These are phyloP conservation scores for Globisporangium cederbergense DNA, from an alignment of 352 stramenopile species.

Conservation along the genomic window DNA sequence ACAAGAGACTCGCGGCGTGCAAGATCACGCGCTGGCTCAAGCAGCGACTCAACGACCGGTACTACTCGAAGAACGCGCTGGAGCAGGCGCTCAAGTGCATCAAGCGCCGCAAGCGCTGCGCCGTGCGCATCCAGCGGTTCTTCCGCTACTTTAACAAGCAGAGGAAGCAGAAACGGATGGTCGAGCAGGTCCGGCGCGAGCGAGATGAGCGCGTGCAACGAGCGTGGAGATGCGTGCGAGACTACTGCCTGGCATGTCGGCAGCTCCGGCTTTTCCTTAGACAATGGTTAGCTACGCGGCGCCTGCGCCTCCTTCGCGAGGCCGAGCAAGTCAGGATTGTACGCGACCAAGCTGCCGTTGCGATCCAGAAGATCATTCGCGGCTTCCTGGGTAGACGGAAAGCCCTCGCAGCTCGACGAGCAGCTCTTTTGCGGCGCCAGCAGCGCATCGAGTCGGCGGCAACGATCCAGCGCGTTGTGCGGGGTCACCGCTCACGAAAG, in stretches of 20 bases:
- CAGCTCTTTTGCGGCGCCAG: constrained; percentile 17
- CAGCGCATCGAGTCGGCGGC: constrained; percentile 23
- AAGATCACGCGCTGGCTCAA: constrained; percentile 50
- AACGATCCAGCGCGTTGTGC: constrained; percentile 40
- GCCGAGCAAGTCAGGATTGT: constrained; percentile 31
- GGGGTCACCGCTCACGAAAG: constrained; percentile 28
- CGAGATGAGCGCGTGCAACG: constrained; percentile 23
- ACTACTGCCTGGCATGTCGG: constrained; percentile 29
- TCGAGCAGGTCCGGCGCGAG: constrained; percentile 24
- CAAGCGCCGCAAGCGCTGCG: constrained; percentile 34
- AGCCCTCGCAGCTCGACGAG: constrained; percentile 20
- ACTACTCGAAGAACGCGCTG: constrained; percentile 37
- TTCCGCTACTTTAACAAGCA: constrained; percentile 32
- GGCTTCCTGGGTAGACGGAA: constrained; percentile 36
- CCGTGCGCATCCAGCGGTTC: constrained; percentile 47
- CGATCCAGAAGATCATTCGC: constrained; percentile 38
- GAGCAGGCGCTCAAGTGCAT: constrained; percentile 44
- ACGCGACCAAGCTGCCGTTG: constrained; percentile 26
- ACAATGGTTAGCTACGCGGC: constrained; percentile 27
- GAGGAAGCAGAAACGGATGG: constrained; percentile 21
- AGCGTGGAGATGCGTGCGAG: constrained; percentile 28
- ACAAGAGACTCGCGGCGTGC: constrained; percentile 26
- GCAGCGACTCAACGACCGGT: constrained; percentile 23
- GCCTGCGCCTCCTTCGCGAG: constrained; percentile 33
- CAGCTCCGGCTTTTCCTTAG: constrained; percentile 32